phyloP scores from a whole-genome alignment of 768 basidiomycete species.

The Mycena galericulata region DNA sequence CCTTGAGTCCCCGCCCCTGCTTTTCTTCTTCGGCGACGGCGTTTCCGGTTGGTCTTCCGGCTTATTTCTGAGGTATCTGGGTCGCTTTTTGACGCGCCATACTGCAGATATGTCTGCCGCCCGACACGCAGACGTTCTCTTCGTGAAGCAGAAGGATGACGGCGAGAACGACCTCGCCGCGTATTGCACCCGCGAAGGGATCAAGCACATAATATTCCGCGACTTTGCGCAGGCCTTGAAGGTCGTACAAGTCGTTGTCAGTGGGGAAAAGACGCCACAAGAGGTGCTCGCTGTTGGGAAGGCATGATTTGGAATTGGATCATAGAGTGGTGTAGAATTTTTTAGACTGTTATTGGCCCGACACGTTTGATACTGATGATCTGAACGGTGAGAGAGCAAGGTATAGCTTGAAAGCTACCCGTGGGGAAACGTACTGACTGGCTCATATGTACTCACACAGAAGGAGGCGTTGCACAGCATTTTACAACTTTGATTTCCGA shows the following conservation, averaged over 20 bases:
- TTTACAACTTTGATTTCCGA: no score
- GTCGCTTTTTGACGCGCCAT: not conserved
- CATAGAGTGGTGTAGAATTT: no score
- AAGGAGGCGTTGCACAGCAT: no score
- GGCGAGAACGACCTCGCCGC: slow-evolving; percentile 89
- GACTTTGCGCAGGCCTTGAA: slow-evolving; percentile 75
- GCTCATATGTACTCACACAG: no score
- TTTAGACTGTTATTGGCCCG: no score
- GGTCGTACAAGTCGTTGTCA: slow-evolving; percentile 76
- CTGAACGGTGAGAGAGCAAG: no score
- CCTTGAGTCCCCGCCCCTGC: slow-evolving; percentile 74
- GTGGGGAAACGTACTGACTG: no score
- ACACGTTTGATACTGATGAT: no score
- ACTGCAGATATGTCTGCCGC: slow-evolving; percentile 90
- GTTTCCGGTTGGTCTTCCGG: slow-evolving; percentile 77
- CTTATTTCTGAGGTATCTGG: not conserved
- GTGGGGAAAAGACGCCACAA: slow-evolving; percentile 70
- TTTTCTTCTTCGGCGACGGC: slow-evolving; percentile 99
- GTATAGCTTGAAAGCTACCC: no score
- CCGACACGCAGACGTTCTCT: slow-evolving; percentile 91
- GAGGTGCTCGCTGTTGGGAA: slow-evolving; percentile 54
- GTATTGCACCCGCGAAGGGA: slow-evolving; percentile 84
- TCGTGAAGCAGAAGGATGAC: slow-evolving; percentile 85
- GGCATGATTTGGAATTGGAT: not conserved
- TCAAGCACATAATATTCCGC: slow-evolving; percentile 82